These are phyloP conservation scores for Cucurbita argyrosperma DNA, from an alignment of 306 rosid species.

Conservation along the genomic window DNA sequence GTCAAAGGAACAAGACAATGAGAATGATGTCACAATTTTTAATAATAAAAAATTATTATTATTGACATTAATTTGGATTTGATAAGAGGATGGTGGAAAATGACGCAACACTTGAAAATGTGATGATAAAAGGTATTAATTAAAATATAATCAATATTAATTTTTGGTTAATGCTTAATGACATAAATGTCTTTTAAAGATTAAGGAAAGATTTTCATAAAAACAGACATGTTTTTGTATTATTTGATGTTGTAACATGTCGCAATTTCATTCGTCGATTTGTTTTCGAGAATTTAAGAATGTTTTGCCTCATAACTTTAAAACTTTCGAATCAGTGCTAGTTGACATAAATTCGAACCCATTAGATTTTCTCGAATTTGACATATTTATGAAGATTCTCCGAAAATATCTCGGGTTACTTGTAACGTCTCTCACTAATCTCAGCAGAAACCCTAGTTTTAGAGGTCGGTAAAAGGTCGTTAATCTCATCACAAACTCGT, in stretches of 20 bases:
- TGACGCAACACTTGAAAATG: neutral
- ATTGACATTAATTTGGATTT: neutral
- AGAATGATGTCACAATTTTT: neutral
- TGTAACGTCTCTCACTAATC: too few species aligned
- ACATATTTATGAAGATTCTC: too few species aligned
- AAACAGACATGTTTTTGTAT: neutral
- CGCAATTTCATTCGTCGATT: neutral
- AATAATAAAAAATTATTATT: neutral
- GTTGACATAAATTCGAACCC: too few species aligned
- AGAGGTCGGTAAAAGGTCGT: too few species aligned
- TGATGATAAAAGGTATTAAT: neutral
- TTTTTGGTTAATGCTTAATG: neutral
- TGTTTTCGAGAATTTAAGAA: neutral
- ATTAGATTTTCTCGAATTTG: too few species aligned
- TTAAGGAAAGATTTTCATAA: neutral
- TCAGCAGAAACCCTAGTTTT: too few species aligned
- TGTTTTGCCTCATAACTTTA: too few species aligned
- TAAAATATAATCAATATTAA: neutral
- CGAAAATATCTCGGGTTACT: too few species aligned
- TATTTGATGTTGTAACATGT: neutral
- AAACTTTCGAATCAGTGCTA: too few species aligned
- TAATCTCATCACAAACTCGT: too few species aligned
- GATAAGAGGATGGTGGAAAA: neutral
- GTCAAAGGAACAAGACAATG: neutral
- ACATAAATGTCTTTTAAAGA: neutral